A percentile compares a stretch with the other conserved stretches of the same genome.
Evolutionary conservation across 108 stramenopile species (phyloP).

Genomic region (Skeletonema grethae): DNA sequence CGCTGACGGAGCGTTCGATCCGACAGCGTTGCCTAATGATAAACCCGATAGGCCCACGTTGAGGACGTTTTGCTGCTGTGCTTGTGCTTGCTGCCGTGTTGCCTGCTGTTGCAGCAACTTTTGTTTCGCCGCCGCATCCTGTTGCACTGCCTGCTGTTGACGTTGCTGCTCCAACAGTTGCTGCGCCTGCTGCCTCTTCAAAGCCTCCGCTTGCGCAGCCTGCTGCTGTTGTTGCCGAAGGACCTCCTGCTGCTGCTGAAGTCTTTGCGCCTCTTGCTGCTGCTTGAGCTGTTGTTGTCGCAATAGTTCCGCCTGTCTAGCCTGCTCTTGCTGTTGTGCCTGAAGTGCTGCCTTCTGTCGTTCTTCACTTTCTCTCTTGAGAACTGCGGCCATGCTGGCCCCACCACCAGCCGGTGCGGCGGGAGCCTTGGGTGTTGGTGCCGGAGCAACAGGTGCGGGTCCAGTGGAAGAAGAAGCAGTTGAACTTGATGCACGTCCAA

Average conservation of each 20-base stretch:
- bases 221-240: slow-evolving; percentile 52
- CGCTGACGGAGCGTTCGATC: slow-evolving; percentile 16
- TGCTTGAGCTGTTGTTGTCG: slow-evolving; percentile 65
- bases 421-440: slow-evolving; percentile 51
- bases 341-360: slow-evolving; percentile 75
- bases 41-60: slow-evolving; percentile 68
- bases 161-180: slow-evolving; percentile 54
- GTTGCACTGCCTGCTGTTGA: slow-evolving; percentile 58
- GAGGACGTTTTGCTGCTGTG: slow-evolving; percentile 50
- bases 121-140: slow-evolving; percentile 53
- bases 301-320: slow-evolving; percentile 64
- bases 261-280: slow-evolving; percentile 62
- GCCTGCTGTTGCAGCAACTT: slow-evolving; percentile 43
- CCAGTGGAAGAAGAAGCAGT: slow-evolving; percentile 38
- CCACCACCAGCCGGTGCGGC: slow-evolving; percentile 55
- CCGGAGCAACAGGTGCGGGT: slow-evolving; percentile 47
- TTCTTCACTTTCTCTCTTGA: slow-evolving; percentile 87
- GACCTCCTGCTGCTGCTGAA: slow-evolving; percentile 56
- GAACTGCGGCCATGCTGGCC: slow-evolving; percentile 87
- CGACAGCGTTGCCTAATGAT: slow-evolving; percentile 36
- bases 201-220: slow-evolving; percentile 56
- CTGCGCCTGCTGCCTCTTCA: slow-evolving; percentile 65
- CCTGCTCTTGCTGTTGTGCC: slow-evolving; percentile 63
- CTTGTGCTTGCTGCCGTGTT: slow-evolving; percentile 31
- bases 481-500: slow-evolving; percentile 23